Percentiles rank a stretch among this genome's conserved stretches.
phyloP scores from a whole-genome alignment of 176 grass and related monocot genomes.

The Hsuehochloa calcarea region DNA sequence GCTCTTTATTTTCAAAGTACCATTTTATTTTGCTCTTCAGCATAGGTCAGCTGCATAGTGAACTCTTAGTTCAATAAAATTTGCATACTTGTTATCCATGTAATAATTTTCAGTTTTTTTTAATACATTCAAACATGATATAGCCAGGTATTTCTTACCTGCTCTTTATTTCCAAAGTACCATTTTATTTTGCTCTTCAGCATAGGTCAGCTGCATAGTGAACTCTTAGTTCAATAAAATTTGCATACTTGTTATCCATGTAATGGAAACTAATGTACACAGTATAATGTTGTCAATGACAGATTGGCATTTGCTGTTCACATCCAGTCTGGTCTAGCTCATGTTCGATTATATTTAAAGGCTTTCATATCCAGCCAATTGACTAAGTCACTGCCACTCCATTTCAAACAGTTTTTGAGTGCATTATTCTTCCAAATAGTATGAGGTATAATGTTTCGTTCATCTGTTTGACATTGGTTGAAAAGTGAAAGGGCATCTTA shows the following conservation, averaged over 20 bases:
- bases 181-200: neutral
- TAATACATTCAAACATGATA: constrained; percentile 2
- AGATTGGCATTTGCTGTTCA: neutral
- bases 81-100: neutral
- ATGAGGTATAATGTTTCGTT: neutral
- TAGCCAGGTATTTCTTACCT: constrained; percentile 4
- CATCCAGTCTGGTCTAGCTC: neutral
- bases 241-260: neutral
- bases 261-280: constrained; percentile 15
- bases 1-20: constrained; percentile 1
- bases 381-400: neutral
- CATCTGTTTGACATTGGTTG: neutral
- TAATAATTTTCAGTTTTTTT: too few species aligned
- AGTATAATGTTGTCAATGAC: neutral
- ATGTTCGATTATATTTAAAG: neutral
- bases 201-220: constrained; percentile 1
- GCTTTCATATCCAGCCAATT: neutral
- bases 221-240: constrained; percentile 11
- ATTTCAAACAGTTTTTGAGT: constrained; percentile 13
- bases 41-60: constrained; percentile 1
- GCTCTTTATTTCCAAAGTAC: neutral
- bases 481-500: neutral
- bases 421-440: neutral
- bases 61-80: constrained; percentile 17
- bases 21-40: neutral